Base-by-base conservation (phyloP, 768 basidiomycete species). In the Russula sp. region DNA sequence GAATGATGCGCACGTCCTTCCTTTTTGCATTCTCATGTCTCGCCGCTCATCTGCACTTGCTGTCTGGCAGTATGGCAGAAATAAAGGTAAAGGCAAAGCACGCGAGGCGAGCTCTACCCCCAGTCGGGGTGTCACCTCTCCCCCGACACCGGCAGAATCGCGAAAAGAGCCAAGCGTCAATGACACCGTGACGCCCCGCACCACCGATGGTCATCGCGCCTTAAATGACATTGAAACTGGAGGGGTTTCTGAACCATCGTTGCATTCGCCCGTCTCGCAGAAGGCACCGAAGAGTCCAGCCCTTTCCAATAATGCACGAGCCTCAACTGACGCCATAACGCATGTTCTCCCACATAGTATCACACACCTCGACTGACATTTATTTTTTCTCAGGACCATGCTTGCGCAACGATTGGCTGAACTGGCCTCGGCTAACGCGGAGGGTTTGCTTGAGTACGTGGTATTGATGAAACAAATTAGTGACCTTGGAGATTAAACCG, bases 371-470 rank as follows among this genome's bases (percentile, higher is more conserved):
- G 42, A 40, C 66, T 72, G 63, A 54, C 40, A 59, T 61, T 53
- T n/a, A n/a, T n/a, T n/a, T n/a, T 70, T 71, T 67, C 66, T 42
- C 67, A 93, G 90, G 61, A 78, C 84, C 65, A 88, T 88, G 26
- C 80, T 94, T 67, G 90, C 91, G 20, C 87, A 92, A 76, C 82
- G 89, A 63, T 80, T 94, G 67, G 84, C 90, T 65, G 92, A 93
- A 73, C 77, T 94, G 62, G 89, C 91, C 18, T 74, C 81, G 24
- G 90, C 92, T 38, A 91, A 93, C 73, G 81, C 87, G 7, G 86
- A 93, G 71, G 91, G 91, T 34, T 78, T 93, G 56, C 78, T 93
- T 58, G 84, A 84, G 90, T 89, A 72, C 71, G 85, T 78, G 40
- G 38, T 67, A 51, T 61, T 22, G 50, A 55, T n/a, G 40, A 32